Evolutionary conservation across 2,329 filamentous ascomycete species (phyloP).

Genomic region (Alternaria metachromatica): DNA sequence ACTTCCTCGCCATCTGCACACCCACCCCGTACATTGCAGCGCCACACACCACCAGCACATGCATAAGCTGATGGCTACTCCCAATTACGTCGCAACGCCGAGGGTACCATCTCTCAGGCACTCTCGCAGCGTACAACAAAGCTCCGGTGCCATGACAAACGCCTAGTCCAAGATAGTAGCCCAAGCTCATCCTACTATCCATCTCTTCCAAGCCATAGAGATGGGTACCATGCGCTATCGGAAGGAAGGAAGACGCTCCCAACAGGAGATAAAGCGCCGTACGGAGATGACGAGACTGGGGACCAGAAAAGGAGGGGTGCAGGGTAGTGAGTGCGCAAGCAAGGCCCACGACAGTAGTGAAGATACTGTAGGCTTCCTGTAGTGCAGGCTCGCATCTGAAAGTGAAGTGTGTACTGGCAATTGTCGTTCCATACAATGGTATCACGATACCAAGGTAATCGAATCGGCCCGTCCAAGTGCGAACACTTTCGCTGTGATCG

Average conservation of each 20-base stretch:
- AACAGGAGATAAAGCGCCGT: constrained; percentile 53
- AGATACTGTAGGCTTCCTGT: constrained; percentile 45
- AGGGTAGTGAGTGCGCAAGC: constrained; percentile 49
- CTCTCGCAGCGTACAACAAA: constrained; percentile 42
- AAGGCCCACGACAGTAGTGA: constrained; percentile 33
- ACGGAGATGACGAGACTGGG: constrained; percentile 46
- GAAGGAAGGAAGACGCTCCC: constrained; percentile 51
- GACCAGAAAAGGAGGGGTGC: constrained; percentile 31
- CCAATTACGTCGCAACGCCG: constrained; percentile 55
- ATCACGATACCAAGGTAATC: constrained; percentile 82
- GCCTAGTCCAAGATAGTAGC: constrained; percentile 50
- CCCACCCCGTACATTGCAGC: constrained; percentile 41
- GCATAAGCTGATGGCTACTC: constrained; percentile 59
- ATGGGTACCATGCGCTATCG: constrained; percentile 49
- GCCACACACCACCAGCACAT: constrained; percentile 55
- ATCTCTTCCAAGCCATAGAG: constrained; percentile 38
- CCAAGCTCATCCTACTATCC: constrained; percentile 50
- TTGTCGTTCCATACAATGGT: constrained; percentile 80
- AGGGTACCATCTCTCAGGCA: constrained; percentile 55
- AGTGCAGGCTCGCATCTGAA: constrained; percentile 49
- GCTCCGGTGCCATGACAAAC: constrained; percentile 43
- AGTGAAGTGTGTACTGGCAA: constrained; percentile 71
- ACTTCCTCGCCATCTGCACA: constrained; percentile 49
- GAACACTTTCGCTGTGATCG: constrained; percentile 79
- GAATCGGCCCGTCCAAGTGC: constrained; percentile 82